Evolutionary conservation across 371 early-diverging fungal species (phyloP).

Genomic region (Syncephalis plumigaleata): DNA sequence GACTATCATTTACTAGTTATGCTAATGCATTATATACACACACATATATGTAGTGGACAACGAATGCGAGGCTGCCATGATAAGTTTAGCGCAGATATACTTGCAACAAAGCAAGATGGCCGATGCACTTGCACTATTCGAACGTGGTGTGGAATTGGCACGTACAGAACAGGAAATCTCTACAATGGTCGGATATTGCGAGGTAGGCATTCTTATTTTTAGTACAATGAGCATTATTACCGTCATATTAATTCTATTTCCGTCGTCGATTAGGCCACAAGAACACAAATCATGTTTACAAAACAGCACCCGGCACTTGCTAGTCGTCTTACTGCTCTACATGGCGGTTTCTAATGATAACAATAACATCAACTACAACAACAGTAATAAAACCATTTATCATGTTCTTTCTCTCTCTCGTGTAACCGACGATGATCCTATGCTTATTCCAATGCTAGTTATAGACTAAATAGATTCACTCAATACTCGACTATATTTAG

Average conservation of each 20-base stretch:
- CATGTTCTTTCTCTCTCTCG: no score
- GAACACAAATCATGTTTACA: slow-evolving; percentile 17
- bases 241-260: neutral
- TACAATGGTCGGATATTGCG: slow-evolving; percentile 62
- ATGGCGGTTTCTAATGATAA: neutral
- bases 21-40: neutral
- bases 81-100: slow-evolving; percentile 77
- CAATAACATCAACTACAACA: neutral
- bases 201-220: slow-evolving; percentile 12
- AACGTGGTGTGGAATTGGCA: slow-evolving; percentile 68
- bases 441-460: no score
- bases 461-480: no score
- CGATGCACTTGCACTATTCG: slow-evolving; percentile 67
- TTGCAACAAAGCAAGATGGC: slow-evolving; percentile 71
- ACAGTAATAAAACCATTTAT: neutral
- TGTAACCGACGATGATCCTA: no score
- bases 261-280: slow-evolving; percentile 15
- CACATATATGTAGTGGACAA: slow-evolving; percentile 42
- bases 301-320: slow-evolving; percentile 12
- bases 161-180: slow-evolving; percentile 80
- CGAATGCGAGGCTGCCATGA: slow-evolving; percentile 86
- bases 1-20: no score
- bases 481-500: no score
- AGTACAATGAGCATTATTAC: neutral
- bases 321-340: slow-evolving; percentile 1